Base-by-base conservation (phyloP, 2,329 filamentous ascomycete genomes). In the Botrytis sinoallii region DNA sequence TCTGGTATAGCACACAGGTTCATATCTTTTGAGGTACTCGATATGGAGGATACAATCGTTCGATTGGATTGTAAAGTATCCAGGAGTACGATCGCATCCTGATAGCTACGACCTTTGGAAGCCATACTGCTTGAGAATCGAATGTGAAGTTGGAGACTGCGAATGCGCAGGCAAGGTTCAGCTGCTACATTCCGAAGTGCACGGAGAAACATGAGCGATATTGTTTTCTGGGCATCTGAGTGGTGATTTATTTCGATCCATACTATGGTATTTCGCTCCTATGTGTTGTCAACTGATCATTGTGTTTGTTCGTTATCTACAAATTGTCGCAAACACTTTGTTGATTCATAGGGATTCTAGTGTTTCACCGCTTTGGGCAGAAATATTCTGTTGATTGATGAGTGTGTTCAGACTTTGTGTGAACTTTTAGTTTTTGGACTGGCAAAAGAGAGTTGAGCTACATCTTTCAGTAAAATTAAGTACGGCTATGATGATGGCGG, bases 1-100 rank as follows among this genome's bases (percentile, higher is more conserved):
- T 81, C 80, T 16, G 80, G 80, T 9, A 81, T 81, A 18, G 80
- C 79, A 70, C 69, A 38, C 14, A 71, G 55, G 42, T 81, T 81
- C 72, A 76, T 76, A 52, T 79, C 75, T 2, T 65, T 38, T 10
- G 74, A 38, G 0, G 77, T 70, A 29, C 69, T 71, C 25, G 76
- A 77, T 32, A 80, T 74, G 0, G 77, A 73, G 1, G 74, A 74
- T 7, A 75, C 74, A 32, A 80, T 75, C 5, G 75, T 61, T 16
- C 77, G 76, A 63, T 81, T 81, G 3, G 78, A 79, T 61, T 80
- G 78, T 3, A 81, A 70, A 14, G 74, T 74, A 29, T 77, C 71
- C 44, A 81, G 76, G 4, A 80, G 76, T 1, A 40, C 46, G 14
- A 80, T 44, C 2, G 79, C 78, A 64, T 79, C 67, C 14, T 67